These are phyloP conservation scores for Daldinia eschscholtzii DNA, from an alignment of 2,329 filamentous ascomycete species.

Conservation along the genomic window DNA sequence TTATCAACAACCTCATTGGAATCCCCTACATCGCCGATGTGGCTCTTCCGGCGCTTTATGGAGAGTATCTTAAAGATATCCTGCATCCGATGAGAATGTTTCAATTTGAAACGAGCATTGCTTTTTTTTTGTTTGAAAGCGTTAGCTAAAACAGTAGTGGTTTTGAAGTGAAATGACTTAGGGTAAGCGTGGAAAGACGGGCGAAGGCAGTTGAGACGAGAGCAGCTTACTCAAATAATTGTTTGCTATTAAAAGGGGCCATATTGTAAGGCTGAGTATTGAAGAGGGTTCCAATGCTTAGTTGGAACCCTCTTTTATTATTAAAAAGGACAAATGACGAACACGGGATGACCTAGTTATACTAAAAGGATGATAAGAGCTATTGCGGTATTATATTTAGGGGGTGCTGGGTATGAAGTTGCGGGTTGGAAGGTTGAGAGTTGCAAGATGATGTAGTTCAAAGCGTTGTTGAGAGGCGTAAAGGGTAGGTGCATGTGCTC, in stretches of 20 bases:
- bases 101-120: slow-evolving; percentile 35
- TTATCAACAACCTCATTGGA: slow-evolving; percentile 23
- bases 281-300: slow-evolving; percentile 23
- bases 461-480: neutral
- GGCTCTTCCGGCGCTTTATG: slow-evolving; percentile 25
- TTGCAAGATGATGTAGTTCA: neutral
- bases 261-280: slow-evolving; percentile 19
- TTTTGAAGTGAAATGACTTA: neutral
- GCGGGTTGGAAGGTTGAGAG: neutral
- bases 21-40: slow-evolving; percentile 16
- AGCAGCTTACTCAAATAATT: slow-evolving; percentile 34
- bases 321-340: neutral
- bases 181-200: neutral
- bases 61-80: slow-evolving; percentile 38
- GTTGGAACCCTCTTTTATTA: slow-evolving; percentile 20
- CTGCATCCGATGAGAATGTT: slow-evolving; percentile 23
- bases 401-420: neutral
- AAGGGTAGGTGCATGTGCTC: neutral
- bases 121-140: slow-evolving; percentile 15
- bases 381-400: slow-evolving; percentile 11
- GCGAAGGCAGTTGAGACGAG: neutral
- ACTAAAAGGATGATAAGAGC: slow-evolving; percentile 5
- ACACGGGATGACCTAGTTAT: neutral
- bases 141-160: slow-evolving; percentile 10
- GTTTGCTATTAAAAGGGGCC: slow-evolving; percentile 37